Evolutionary conservation across 768 basidiomycete species (phyloP).

Genomic region (Boletellus ananas): DNA sequence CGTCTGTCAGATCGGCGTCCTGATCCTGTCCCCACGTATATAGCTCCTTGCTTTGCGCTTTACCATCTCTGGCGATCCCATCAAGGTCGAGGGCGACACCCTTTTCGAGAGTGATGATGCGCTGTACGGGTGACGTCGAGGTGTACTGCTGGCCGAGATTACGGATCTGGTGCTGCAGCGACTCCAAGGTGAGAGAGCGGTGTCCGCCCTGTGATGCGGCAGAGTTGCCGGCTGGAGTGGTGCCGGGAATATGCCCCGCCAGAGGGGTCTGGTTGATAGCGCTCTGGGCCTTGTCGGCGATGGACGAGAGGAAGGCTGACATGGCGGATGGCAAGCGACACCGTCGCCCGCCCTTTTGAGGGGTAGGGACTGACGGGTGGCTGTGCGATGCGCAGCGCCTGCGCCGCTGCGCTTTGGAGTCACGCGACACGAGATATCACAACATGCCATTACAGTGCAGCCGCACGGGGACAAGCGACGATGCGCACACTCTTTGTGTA

Average conservation of each 20-base stretch:
- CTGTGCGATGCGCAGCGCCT: conserved; percentile 13
- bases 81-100: conserved; percentile 76
- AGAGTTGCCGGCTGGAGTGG: conserved; percentile 35
- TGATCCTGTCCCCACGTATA: conserved; percentile 82
- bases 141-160: conserved; percentile 74
- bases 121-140: conserved; percentile 64
- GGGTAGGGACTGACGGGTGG: conserved; percentile 9
- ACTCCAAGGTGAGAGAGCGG: conserved; percentile 56
- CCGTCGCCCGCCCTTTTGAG: conserved; percentile 20
- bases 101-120: conserved; percentile 75
- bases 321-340: conserved; percentile 33
- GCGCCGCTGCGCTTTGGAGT: too few species aligned
- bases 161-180: conserved; percentile 70
- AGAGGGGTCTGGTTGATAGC: conserved; percentile 63
- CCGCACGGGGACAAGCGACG: conserved; percentile 16
- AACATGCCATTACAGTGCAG: conserved; percentile 25
- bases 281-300: conserved; percentile 75
- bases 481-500: conserved; percentile 21
- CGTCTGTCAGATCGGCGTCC: conserved; percentile 70
- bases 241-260: conserved; percentile 52
- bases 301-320: conserved; percentile 62
- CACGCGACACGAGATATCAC: conserved; percentile 1
- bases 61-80: conserved; percentile 57
- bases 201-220: conserved; percentile 36
- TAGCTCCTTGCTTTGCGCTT: conserved; percentile 77